phyloP scores from a whole-genome alignment of 108 stramenopile species.

The Bacterosira constricta region DNA sequence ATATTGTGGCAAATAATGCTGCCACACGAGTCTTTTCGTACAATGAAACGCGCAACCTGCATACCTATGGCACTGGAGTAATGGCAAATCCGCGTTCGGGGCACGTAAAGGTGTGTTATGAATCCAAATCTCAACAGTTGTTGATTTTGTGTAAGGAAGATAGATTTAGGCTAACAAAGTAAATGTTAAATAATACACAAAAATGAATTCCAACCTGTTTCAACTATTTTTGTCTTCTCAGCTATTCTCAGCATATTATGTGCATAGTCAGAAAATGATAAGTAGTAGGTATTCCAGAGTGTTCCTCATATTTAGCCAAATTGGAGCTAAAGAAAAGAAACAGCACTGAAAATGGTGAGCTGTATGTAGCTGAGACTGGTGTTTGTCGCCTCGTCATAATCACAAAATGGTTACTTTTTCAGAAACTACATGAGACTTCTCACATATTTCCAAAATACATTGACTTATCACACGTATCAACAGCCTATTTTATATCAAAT shows the following conservation, averaged over 20 bases:
- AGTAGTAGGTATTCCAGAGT: background rate
- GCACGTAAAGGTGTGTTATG: background rate
- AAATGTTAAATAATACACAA: no score
- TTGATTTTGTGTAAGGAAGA: background rate
- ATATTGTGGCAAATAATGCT: background rate
- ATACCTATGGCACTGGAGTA: background rate
- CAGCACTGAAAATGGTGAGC: background rate
- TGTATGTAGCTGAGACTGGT: no score
- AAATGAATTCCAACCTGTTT: no score
- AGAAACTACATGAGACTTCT: no score
- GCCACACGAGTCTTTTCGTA: background rate
- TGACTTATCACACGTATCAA: background rate
- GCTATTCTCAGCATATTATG: no score
- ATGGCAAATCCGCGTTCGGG: background rate
- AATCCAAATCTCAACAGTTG: background rate
- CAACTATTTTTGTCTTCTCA: no score
- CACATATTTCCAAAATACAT: background rate
- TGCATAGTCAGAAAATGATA: no score
- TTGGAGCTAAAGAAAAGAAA: background rate
- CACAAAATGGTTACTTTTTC: background rate
- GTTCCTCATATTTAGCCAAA: background rate
- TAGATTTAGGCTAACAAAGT: background rate
- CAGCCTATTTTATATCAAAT: background rate
- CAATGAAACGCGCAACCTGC: background rate
- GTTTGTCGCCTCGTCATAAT: no score